A percentile compares a stretch with the other conserved stretches of the same genome.
Conservation (phyloP, 129 eudicot species). For the Artemisia tridentata region DNA sequence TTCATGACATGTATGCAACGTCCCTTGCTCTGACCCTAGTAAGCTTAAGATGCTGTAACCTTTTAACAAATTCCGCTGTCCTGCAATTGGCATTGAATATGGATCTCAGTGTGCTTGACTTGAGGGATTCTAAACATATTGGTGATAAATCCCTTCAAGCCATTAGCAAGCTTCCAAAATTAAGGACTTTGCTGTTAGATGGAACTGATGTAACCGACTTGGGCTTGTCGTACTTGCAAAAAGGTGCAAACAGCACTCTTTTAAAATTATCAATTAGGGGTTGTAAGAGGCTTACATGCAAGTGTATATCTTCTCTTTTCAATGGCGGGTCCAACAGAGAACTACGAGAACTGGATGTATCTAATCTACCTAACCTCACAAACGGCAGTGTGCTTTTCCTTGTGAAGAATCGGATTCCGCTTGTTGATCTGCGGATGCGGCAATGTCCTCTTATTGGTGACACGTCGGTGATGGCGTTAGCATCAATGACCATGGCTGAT, state of each 20-base stretch:
- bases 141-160: slow-evolving; percentile 88
- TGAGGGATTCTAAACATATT: slow-evolving; percentile 81
- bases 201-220: slow-evolving; percentile 78
- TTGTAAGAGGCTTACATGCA: slow-evolving; percentile 84
- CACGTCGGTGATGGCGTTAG: slow-evolving; percentile 86
- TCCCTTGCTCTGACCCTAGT: slow-evolving; percentile 77
- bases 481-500: slow-evolving; percentile 85
- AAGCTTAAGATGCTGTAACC: slow-evolving; percentile 90
- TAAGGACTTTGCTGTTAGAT: slow-evolving; percentile 67
- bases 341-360: slow-evolving; percentile 73
- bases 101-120: slow-evolving; percentile 62
- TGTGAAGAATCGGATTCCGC: slow-evolving; percentile 59
- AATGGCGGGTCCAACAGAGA: slow-evolving; percentile 45
- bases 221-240: slow-evolving; percentile 66
- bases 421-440: slow-evolving; percentile 74
- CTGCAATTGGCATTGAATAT: slow-evolving; percentile 53
- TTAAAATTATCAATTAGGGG: slow-evolving; percentile 77
- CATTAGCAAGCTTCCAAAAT: slow-evolving; percentile 52
- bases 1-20: slow-evolving; percentile 86
- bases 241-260: slow-evolving; percentile 48
- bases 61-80: slow-evolving; percentile 66
- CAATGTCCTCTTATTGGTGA: slow-evolving; percentile 91
- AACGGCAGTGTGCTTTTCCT: slow-evolving; percentile 68
- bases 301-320: slow-evolving; percentile 66
- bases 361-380: slow-evolving; percentile 75